A percentile compares a stretch with the other conserved stretches of the same genome.
Conservation (phyloP, 371 early-diverging fungal species). For the Capniomyces stellatus region DNA sequence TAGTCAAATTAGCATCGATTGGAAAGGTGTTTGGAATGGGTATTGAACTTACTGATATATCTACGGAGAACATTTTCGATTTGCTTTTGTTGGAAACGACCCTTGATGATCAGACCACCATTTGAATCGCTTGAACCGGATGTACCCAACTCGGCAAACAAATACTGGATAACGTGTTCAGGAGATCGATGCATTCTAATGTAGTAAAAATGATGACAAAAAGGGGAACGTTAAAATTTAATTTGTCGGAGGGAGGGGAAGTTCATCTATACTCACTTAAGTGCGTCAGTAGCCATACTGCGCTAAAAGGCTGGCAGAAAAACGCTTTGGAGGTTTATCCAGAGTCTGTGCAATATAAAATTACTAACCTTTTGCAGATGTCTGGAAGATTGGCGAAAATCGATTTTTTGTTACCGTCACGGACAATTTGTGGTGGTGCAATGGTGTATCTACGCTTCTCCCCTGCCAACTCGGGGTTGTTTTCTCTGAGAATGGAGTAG, state of each 20-base stretch:
- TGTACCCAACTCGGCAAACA: conserved; percentile 97
- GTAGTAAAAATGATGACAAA: too few relatives aligned
- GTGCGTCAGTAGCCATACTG: too few relatives aligned
- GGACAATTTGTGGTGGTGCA: conserved; percentile 75
- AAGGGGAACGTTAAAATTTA: too few relatives aligned
- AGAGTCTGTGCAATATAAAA: too few relatives aligned
- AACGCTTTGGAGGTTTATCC: too few relatives aligned
- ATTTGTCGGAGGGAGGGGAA: too few relatives aligned
- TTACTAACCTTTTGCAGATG: conserved; percentile 66
- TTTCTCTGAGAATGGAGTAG: conserved; percentile 75
- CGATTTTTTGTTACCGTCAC: conserved; percentile 93
- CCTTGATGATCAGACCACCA: conserved; percentile 92
- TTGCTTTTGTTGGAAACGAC: conserved; percentile 97
- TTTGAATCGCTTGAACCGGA: conserved; percentile 92
- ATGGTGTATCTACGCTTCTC: conserved; percentile 85
- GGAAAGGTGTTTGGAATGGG: too few relatives aligned
- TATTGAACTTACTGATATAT: conserved; percentile 92
- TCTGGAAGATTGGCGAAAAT: conserved; percentile 89
- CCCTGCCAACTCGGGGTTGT: conserved; percentile 87
- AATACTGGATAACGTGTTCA: conserved; percentile 94
- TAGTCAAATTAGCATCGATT: too few relatives aligned
- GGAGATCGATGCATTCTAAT: conserved; percentile 83
- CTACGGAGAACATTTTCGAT: conserved; percentile 96
- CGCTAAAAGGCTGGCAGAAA: too few relatives aligned
- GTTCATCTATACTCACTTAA: too few relatives aligned